Evolutionary conservation across 352 stramenopile genomes (phyloP), one percentile per base, ranked within the genome.

Genomic region (Globisporangium spiculum): DNA sequence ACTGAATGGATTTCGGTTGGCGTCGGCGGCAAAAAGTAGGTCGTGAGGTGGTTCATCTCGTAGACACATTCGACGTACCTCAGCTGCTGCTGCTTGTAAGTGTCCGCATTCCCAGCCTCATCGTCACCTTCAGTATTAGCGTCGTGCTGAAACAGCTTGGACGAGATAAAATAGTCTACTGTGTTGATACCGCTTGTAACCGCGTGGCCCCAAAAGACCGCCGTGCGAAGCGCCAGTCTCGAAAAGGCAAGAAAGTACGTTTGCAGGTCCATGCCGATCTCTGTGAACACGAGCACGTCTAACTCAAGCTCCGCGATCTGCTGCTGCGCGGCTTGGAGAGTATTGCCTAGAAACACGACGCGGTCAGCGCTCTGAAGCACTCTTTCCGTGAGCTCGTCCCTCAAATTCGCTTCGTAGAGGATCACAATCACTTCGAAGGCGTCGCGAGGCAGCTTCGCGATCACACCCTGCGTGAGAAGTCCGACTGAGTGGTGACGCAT

Each of bases 101-200:
- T 50, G 6, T 50, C 18, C 41, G 16, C 41, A 50, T 50, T 20
- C 0, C 16, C 16, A 22, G 18, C 24, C 24, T 27, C 44, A 12
- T 10, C 22, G 12, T 46, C 46, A 36, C 14, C 56, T 4, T 20
- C 34, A 41, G 20, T 61, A 27, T 46, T 46, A 18, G 20, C 27
- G 1, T 50, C 30, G 18, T 46, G 26, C 44, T 85, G 63, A 34
- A 90, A 89, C 4, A 89, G 30, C 22, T 26, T 72, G 0, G 80
- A 89, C 7, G 80, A 87, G 26, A 91, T 69, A 27, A 89, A 89
- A 30, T 90, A 92, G 69, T 92, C 82, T 41, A 90, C 27, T 3
- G 71, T 73, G 44, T 72, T 53, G 30, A 90, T 81, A 20, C 83
- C 81, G 36, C 72, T 87, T 26, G 80, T 90, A 54, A 89, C 63